These are phyloP conservation scores for Mycena albidolilacea DNA, from an alignment of 768 basidiomycete genomes.

Conservation along the genomic window DNA sequence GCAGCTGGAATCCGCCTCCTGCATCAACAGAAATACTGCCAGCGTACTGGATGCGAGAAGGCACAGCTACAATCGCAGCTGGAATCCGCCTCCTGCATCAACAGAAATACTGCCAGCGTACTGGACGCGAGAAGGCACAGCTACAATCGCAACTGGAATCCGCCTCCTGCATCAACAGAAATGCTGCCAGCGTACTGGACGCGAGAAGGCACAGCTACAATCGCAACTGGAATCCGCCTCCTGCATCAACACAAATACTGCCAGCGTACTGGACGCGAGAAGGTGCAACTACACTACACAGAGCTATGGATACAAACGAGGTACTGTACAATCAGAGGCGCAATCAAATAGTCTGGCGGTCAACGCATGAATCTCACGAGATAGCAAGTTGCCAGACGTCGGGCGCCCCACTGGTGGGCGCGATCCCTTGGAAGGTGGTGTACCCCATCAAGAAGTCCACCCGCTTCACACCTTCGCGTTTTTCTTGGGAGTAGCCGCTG, in stretches of 20 bases:
- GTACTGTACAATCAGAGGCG: no score
- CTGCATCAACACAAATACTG: not conserved
- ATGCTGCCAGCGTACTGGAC: slow-evolving; percentile 13
- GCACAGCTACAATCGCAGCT: not conserved
- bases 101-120: slow-evolving; percentile 15
- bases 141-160: not conserved
- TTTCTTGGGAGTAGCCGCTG: slow-evolving; percentile 4
- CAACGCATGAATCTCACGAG: no score
- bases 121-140: not conserved
- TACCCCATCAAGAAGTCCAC: slow-evolving; percentile 19
- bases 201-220: slow-evolving; percentile 10
- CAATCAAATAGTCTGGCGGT: no score
- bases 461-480: no score
- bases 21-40: no score
- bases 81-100: slow-evolving; percentile 11
- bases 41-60: no score
- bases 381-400: slow-evolving; percentile 20
- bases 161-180: slow-evolving; percentile 15
- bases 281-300: no score
- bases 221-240: no score
- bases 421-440: slow-evolving; percentile 28
- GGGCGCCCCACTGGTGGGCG: slow-evolving; percentile 24
- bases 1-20: no score
- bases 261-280: no score
- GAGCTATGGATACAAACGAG: no score